A percentile compares a stretch with the other conserved stretches of the same genome.
Conservation (phyloP, 805 yeast species). For the Zygosaccharomyces bisporus region DNA sequence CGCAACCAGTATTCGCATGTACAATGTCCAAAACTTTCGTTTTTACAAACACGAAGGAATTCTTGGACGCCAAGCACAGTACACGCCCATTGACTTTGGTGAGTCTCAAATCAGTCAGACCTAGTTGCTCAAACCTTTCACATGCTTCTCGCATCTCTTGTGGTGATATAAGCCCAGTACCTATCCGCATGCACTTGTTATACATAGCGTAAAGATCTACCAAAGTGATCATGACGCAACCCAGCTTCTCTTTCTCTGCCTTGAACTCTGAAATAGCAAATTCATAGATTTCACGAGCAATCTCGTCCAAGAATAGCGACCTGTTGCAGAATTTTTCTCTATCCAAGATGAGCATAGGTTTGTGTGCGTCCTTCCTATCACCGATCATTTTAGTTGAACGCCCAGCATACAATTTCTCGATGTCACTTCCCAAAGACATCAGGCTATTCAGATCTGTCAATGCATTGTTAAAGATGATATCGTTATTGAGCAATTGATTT, state of each 20-base stretch:
- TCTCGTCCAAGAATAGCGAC: slow-evolving; percentile 53
- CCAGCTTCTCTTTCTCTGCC: slow-evolving; percentile 39
- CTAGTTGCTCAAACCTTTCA: slow-evolving; percentile 49
- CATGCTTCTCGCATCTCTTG: slow-evolving; percentile 62
- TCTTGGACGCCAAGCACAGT: slow-evolving; percentile 31
- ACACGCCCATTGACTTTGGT: slow-evolving; percentile 38
- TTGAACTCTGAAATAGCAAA: slow-evolving; percentile 47
- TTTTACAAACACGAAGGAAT: slow-evolving; percentile 33
- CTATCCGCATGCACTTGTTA: slow-evolving; percentile 61
- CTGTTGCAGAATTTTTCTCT: slow-evolving; percentile 38
- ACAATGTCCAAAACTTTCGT: slow-evolving; percentile 28
- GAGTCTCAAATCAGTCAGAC: slow-evolving; percentile 44
- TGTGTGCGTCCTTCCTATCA: slow-evolving; percentile 12
- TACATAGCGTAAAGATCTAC: slow-evolving; percentile 61
- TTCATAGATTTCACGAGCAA: slow-evolving; percentile 77
- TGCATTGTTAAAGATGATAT: slow-evolving; percentile 60
- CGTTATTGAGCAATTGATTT: slow-evolving; percentile 52
- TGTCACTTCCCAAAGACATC: slow-evolving; percentile 73
- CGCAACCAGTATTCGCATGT: slow-evolving; percentile 28
- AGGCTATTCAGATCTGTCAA: slow-evolving; percentile 71
- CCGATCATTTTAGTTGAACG: slow-evolving; percentile 26
- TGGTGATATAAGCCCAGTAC: slow-evolving; percentile 66
- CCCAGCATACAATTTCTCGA: slow-evolving; percentile 50
- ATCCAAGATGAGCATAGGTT: slow-evolving; percentile 32
- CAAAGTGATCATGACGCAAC: slow-evolving; percentile 55